phyloP scores from a whole-genome alignment of 768 basidiomycete genomes.

The Russula dissimulans region DNA sequence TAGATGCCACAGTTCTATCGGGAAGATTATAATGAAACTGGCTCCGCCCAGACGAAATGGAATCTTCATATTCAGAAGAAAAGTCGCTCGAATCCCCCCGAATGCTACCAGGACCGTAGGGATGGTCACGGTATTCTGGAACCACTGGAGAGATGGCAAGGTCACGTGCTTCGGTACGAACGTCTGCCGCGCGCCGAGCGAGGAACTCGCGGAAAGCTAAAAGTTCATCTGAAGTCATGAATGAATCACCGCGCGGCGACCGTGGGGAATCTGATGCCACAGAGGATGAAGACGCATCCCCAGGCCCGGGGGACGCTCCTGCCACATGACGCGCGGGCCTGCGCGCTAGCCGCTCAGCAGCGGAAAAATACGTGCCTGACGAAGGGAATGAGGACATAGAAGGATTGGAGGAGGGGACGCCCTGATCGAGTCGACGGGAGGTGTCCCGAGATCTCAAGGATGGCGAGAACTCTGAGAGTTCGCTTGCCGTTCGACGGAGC shows the following conservation, averaged over 20 bases:
- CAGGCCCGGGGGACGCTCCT: not conserved
- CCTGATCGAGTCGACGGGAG: not conserved
- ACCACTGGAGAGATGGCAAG: not conserved
- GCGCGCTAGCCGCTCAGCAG: not conserved
- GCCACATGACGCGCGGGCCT: not conserved
- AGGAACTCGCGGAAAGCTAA: constrained; percentile 8
- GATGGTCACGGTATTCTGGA: not conserved
- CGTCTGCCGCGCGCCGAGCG: constrained; percentile 5
- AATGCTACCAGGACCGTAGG: not conserved
- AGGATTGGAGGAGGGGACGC: not conserved
- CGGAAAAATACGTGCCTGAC: not conserved
- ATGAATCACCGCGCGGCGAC: not conserved
- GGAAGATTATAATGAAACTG: not conserved
- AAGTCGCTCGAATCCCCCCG: constrained; percentile 10
- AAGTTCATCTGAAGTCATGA: constrained; percentile 12
- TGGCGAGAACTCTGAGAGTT: not conserved
- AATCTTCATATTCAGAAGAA: constrained; percentile 10
- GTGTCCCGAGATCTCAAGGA: not conserved
- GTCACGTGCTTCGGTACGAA: not conserved
- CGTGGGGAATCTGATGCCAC: not conserved
- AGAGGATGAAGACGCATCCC: not conserved
- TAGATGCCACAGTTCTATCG: not conserved
- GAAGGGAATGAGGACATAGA: not conserved
- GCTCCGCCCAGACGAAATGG: not conserved
- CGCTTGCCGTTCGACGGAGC: constrained; percentile 8